These are phyloP conservation scores for Penicillium daleae DNA, from an alignment of 495 filamentous ascomycete genomes.

Conservation along the genomic window DNA sequence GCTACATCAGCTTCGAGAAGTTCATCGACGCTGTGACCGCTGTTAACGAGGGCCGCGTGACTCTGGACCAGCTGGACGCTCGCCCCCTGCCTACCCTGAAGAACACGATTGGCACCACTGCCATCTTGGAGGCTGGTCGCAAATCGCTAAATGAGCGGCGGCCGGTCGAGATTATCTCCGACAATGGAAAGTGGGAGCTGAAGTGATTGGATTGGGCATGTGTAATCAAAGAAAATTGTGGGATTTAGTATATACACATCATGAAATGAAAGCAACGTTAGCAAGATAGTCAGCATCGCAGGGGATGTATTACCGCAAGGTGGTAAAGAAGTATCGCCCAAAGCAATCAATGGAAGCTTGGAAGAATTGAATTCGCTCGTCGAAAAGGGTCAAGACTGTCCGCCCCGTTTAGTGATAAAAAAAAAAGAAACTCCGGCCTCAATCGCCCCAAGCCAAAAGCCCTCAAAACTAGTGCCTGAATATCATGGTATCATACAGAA, in stretches of 20 bases:
- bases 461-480: slow-evolving; percentile 15
- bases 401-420: not conserved
- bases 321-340: too few species aligned
- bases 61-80: slow-evolving; percentile 73
- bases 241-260: slow-evolving; percentile 10
- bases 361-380: slow-evolving; percentile 2
- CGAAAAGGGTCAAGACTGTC: not conserved
- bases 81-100: slow-evolving; percentile 81
- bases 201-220: slow-evolving; percentile 52
- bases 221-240: slow-evolving; percentile 8
- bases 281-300: not conserved
- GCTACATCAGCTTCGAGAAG: slow-evolving; percentile 94
- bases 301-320: not conserved
- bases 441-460: not conserved
- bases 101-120: slow-evolving; percentile 89
- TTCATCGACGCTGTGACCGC: slow-evolving; percentile 86
- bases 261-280: not conserved
- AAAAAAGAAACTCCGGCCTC: slow-evolving; percentile 9
- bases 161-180: slow-evolving; percentile 70
- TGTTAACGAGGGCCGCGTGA: slow-evolving; percentile 71
- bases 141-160: slow-evolving; percentile 79
- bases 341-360: not conserved
- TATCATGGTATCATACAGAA: slow-evolving; percentile 39
- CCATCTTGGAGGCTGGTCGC: slow-evolving; percentile 86
- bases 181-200: slow-evolving; percentile 68